phyloP scores from a whole-genome alignment of 2,329 filamentous ascomycete genomes.

The Trichoderma atrobrunneum region DNA sequence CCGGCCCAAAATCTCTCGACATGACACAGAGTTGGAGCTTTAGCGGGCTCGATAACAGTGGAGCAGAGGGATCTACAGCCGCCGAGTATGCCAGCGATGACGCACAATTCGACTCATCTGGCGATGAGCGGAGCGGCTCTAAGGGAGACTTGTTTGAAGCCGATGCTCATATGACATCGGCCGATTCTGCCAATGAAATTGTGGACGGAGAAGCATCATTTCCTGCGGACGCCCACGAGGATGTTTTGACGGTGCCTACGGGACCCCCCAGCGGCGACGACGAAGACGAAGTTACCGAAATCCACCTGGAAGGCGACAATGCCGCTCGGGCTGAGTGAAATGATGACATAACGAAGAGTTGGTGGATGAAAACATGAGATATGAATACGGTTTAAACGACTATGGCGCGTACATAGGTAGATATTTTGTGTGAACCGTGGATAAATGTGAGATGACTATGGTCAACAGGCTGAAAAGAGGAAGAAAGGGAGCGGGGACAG shows the following conservation, averaged over 20 bases:
- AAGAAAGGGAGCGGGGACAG: background rate
- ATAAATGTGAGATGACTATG: conserved; percentile 14
- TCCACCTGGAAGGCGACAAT: conserved; percentile 44
- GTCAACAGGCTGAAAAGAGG: background rate
- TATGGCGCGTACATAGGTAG: conserved; percentile 5
- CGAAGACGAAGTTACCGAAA: conserved; percentile 49
- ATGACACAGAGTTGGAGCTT: conserved; percentile 49
- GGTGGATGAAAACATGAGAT: conserved; percentile 1
- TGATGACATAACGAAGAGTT: background rate
- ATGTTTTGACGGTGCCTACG: conserved; percentile 41
- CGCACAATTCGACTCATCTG: conserved; percentile 42
- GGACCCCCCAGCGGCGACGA: conserved; percentile 35
- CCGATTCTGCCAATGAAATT: conserved; percentile 15
- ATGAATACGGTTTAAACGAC: background rate
- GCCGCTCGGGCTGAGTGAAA: background rate
- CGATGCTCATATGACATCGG: conserved; percentile 33
- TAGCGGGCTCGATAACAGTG: conserved; percentile 34
- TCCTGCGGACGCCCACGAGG: conserved; percentile 27
- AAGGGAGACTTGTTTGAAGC: conserved; percentile 25
- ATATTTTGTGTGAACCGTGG: background rate
- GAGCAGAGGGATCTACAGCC: conserved; percentile 31
- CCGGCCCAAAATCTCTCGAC: conserved; percentile 32
- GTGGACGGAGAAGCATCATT: background rate
- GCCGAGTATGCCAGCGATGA: conserved; percentile 44
- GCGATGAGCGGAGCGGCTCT: conserved; percentile 32